Evolutionary conservation across 495 filamentous ascomycete genomes (phyloP).

Genomic region (Chaetomium fimeti): DNA sequence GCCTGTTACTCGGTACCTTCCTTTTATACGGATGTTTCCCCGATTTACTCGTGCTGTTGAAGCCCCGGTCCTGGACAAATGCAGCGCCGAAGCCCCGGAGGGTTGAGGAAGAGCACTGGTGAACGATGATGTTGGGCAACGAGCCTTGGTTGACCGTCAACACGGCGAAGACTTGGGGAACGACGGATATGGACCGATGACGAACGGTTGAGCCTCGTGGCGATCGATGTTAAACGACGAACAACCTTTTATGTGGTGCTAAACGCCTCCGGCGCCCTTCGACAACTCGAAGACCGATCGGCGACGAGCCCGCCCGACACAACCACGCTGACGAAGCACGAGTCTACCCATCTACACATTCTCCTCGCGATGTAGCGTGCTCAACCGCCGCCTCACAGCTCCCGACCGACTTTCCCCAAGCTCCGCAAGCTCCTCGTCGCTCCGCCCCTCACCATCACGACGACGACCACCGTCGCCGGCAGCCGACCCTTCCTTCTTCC

Average conservation of each 20-base stretch:
- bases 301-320: background rate
- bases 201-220: background rate
- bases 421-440: constrained; percentile 39
- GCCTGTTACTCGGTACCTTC: background rate
- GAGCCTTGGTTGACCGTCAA: background rate
- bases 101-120: too few species aligned
- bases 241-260: background rate
- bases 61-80: too few species aligned
- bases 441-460: constrained; percentile 15
- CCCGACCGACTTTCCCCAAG: constrained; percentile 31
- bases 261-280: background rate
- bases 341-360: background rate
- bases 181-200: background rate
- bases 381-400: constrained; percentile 16
- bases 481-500: constrained; percentile 17
- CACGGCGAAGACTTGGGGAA: background rate
- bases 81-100: background rate
- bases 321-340: background rate
- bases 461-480: background rate
- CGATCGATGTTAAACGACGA: background rate
- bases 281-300: background rate
- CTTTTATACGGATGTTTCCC: background rate
- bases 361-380: constrained; percentile 5
- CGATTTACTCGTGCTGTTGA: background rate
- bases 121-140: background rate